Evolutionary conservation across 2,329 filamentous ascomycete genomes (phyloP).

Genomic region (Coleophoma cylindrospora): DNA sequence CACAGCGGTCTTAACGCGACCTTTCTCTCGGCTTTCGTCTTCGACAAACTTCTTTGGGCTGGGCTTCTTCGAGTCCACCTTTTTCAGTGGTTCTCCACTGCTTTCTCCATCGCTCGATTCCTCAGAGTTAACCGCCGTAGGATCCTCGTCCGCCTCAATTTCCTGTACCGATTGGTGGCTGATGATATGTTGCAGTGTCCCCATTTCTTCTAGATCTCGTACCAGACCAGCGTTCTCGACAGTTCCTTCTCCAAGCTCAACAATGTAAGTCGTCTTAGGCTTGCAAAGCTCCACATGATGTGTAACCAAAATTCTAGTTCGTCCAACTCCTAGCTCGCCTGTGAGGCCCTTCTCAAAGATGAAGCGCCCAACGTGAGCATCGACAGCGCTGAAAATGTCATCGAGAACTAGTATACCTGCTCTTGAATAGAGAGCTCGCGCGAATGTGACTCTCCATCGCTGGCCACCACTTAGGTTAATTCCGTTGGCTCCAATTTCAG

Average conservation of each 20-base stretch:
- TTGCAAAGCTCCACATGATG: slow-evolving; percentile 72
- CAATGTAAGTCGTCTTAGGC: slow-evolving; percentile 66
- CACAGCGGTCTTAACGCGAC: slow-evolving; percentile 62
- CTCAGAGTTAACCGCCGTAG: slow-evolving; percentile 51
- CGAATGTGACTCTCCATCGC: slow-evolving; percentile 76
- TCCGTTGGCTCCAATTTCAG: slow-evolving; percentile 79
- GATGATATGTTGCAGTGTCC: slow-evolving; percentile 51
- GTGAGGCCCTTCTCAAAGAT: slow-evolving; percentile 73
- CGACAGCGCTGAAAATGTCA: slow-evolving; percentile 77
- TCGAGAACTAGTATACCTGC: slow-evolving; percentile 74
- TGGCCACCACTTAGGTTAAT: slow-evolving; percentile 83
- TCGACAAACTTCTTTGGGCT: slow-evolving; percentile 66
- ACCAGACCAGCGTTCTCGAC: slow-evolving; percentile 60
- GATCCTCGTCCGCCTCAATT: slow-evolving; percentile 42
- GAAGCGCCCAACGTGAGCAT: slow-evolving; percentile 75
- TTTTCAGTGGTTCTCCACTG: slow-evolving; percentile 40
- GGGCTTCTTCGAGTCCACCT: slow-evolving; percentile 41
- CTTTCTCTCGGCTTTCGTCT: slow-evolving; percentile 68
- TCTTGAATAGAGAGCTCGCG: slow-evolving; percentile 73
- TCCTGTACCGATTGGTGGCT: slow-evolving; percentile 44
- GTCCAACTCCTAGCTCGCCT: slow-evolving; percentile 61
- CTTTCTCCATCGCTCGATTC: slow-evolving; percentile 37
- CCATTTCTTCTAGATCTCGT: slow-evolving; percentile 56
- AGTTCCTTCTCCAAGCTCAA: slow-evolving; percentile 66
- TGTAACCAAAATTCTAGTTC: slow-evolving; percentile 75